Base-by-base conservation (phyloP, 176 grass and related monocot genomes). In the Puya raimondii region DNA sequence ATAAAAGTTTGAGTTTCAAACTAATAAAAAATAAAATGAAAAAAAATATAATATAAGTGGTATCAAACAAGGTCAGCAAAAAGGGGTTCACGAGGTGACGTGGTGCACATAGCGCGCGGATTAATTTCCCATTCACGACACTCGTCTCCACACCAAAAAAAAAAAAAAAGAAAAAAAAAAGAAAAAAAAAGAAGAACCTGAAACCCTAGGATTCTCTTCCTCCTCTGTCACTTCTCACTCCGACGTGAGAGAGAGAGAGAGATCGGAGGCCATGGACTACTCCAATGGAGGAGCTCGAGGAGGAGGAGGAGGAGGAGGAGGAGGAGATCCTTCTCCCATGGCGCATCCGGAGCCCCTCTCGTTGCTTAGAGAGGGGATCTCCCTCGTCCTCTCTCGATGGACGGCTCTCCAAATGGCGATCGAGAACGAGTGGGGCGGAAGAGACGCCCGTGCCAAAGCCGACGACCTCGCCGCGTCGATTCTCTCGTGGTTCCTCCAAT, bases 361-460 rank as follows among this genome's bases (percentile, higher is more conserved):
- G 2, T 52, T 79, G 6, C 53, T 97, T 9, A 23, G 71, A 1
- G 94, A 97, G 79, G 89, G 89, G 11, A 79, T 97, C 48, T 58
- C 50, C 2, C 88, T 91, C 3, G 70, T 96, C 47, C 79, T 96
- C 52, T 72, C 48, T 47, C 81, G 83, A 23, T 92, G 92, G 92
- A 96, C 86, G 20, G 92, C 83, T 51, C 76, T 96, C 18, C 89
- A 85, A 87, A 88, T 99, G 87, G 94, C 84, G 48, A 77, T 99
- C 68, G 84, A 92, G 77, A 88, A 90, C 54, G 70, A 70, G 66
- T 97, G 89, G 89, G 94, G 94, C 29, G 89, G 84, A n/a, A 83
- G 74, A 54, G 81, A 90, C 3, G 92, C 89, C 47, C 84, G 77
- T 12, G 27, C 25, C 64, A 97, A 93, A 74, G 82, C 89, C 18